These are phyloP conservation scores for Colletotrichum melonis DNA, from an alignment of 2,329 filamentous ascomycete species.

Conservation along the genomic window DNA sequence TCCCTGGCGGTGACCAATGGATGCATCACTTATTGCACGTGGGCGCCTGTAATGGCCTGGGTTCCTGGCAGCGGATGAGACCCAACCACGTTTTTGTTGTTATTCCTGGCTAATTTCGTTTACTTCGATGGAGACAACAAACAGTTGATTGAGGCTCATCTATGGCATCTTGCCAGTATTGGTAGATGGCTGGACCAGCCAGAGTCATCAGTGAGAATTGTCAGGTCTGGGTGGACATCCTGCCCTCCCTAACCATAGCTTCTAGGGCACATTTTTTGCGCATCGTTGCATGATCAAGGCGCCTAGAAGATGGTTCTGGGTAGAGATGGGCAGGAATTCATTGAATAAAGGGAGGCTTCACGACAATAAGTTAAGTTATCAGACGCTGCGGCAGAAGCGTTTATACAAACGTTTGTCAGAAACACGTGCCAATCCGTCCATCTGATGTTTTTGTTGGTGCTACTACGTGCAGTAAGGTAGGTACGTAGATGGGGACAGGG, in stretches of 20 bases:
- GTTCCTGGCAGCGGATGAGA: slow-evolving; percentile 21
- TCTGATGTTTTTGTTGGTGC: slow-evolving; percentile 24
- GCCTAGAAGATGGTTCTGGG: too few species aligned
- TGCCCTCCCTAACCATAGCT: slow-evolving; percentile 1
- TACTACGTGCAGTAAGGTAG: too few species aligned
- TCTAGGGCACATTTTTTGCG: neutral
- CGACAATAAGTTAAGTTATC: neutral
- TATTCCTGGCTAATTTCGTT: slow-evolving; percentile 5
- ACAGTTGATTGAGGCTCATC: slow-evolving; percentile 11
- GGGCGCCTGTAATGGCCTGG: slow-evolving; percentile 14
- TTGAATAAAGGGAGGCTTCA: neutral
- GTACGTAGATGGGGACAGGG: neutral
- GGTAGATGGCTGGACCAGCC: neutral
- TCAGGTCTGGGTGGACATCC: neutral
- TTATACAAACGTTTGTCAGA: neutral
- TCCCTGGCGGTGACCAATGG: slow-evolving; percentile 41
- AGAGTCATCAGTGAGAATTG: neutral
- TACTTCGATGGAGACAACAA: neutral
- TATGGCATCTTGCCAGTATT: neutral
- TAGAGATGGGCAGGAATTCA: neutral
- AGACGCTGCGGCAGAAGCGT: slow-evolving; percentile 13
- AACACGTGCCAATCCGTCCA: slow-evolving; percentile 24
- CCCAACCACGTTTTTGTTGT: slow-evolving; percentile 22
- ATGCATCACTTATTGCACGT: slow-evolving; percentile 42
- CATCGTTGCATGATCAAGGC: neutral